Conservation (phyloP, 208 protist genomes). For the Jaenimonas drosophilae region DNA sequence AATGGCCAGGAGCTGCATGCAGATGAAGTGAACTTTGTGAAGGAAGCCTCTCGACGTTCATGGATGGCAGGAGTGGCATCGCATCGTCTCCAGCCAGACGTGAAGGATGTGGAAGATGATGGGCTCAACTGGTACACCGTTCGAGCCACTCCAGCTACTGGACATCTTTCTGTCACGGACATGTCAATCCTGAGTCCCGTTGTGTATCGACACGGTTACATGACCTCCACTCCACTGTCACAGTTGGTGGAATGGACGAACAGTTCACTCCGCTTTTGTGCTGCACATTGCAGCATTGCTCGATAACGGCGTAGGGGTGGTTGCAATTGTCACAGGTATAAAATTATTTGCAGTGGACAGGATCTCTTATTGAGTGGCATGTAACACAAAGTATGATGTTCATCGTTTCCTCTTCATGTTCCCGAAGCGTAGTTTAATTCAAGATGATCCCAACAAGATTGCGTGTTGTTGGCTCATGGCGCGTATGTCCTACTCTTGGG, state of each 20-base stretch:
- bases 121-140: constrained; percentile 16
- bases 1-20: constrained; percentile 14
- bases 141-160: constrained; percentile 13
- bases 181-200: constrained; percentile 47
- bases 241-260: constrained; percentile 32
- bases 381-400: no score
- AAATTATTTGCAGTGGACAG: no score
- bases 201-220: constrained; percentile 20
- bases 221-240: constrained; percentile 20
- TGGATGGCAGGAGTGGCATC: not conserved
- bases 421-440: no score
- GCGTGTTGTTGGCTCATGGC: no score
- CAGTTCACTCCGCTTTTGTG: constrained; percentile 25
- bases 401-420: no score
- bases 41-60: constrained; percentile 7
- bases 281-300: no score
- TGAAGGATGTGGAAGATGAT: constrained; percentile 1
- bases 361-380: no score
- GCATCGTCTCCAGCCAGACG: constrained; percentile 9
- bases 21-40: constrained; percentile 6
- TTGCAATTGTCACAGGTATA: no score
- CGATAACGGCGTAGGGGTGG: no score
- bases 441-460: no score
- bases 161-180: constrained; percentile 42
- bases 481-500: no score